Base-by-base conservation (phyloP, 163 green algal species). In the Chlorella variabilis region DNA sequence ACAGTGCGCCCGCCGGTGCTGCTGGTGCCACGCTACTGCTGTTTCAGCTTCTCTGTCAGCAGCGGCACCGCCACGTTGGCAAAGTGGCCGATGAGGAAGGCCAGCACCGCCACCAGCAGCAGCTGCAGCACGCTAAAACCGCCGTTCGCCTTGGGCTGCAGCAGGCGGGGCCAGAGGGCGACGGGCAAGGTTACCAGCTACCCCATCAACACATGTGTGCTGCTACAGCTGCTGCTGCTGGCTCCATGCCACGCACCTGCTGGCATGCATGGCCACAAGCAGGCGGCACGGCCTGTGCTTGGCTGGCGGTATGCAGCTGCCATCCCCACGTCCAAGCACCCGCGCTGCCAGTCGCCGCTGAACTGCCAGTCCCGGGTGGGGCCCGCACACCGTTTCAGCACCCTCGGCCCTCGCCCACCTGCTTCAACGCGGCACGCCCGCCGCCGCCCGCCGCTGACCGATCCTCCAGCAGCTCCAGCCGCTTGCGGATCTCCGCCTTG, bases 51-150 rank as follows among this genome's bases (percentile, higher is more conserved):
- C 23, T 71, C 59, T 0, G 39, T 81, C 11, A 81, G 39, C 39
- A 71, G 29, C 39, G 75, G 75, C 58, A 81, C 41, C 2, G 58
- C 2, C 0, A 81, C 41, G 15, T 73, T 42, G n/a, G 39, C 75
- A 49, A 81, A 61, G 75, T 81, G 75, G 5, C 75, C 73, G 1
- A 80, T 42, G 33, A 89, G 38, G 54, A 91, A 90, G n/a, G 87
- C 80, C 31, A 91, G 73, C 4, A 90, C 21, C 3, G 87, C 87
- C 15, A 91, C 76, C 11, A 91, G 49, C n/a, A 91, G 39, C 27
- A 91, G 48, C 45, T 83, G 63, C 17, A 84, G 29, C 80, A 85
- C 20, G 38, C 56, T 63, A 33, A 81, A 89, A 41, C 71, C 71
- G 27, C 73, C 73, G 27, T 20, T 21, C 9, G 68, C 42, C 59